phyloP scores from a whole-genome alignment of 768 basidiomycete genomes.

The Crepidotus variabilis region DNA sequence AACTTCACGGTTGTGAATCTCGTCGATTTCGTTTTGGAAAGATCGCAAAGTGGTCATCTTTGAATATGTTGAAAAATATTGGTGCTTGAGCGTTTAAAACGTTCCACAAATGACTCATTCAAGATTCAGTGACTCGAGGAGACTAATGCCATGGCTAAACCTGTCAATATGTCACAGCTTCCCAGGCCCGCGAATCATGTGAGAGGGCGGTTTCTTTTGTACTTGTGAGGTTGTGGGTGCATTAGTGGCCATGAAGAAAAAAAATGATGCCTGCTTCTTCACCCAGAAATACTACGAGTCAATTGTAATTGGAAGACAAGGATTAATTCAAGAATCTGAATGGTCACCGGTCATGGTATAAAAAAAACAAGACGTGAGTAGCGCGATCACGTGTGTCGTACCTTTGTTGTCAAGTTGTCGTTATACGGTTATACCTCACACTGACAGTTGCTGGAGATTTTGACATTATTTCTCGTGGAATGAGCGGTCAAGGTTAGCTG shows the following conservation, averaged over 20 bases:
- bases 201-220: not conserved
- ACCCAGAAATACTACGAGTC: no score
- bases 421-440: not conserved
- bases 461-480: constrained; percentile 8
- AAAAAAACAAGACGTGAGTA: no score
- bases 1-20: constrained; percentile 66
- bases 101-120: constrained; percentile 8
- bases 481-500: constrained; percentile 19
- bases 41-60: constrained; percentile 26
- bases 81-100: not conserved
- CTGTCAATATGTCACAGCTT: not conserved
- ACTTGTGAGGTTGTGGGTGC: no score
- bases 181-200: not conserved
- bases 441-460: constrained; percentile 4
- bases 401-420: not conserved
- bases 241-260: no score
- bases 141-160: not conserved
- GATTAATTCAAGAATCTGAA: no score
- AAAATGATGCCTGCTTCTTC: no score
- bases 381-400: no score
- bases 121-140: not conserved
- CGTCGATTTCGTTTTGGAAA: constrained; percentile 76
- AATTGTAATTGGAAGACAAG: no score
- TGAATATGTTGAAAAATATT: not conserved
- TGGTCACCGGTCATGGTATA: no score